A percentile compares a stretch with the other conserved stretches of the same genome.
These are phyloP conservation scores for Hemileccinum hortonii DNA, from an alignment of 1,284 basidiomycete genomes.

Conservation along the genomic window DNA sequence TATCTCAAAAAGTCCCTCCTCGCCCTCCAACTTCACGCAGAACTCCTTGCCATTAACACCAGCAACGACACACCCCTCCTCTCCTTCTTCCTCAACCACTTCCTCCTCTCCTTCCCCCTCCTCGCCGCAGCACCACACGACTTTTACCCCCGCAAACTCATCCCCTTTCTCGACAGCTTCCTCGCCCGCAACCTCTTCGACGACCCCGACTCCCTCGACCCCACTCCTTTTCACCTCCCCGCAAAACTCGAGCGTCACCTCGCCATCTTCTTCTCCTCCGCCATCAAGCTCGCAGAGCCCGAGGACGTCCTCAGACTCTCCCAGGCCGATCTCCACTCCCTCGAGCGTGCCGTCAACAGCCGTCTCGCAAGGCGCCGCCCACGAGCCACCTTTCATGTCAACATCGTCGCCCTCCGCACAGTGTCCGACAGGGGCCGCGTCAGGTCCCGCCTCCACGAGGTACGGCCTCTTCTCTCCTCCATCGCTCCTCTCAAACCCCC, in stretches of 20 bases:
- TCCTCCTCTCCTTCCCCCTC: constrained; percentile 91
- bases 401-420: constrained; percentile 82
- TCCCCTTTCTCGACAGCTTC: constrained; percentile 85
- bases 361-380: constrained; percentile 50
- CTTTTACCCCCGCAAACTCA: constrained; percentile 90
- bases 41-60: constrained; percentile 59
- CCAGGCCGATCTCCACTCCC: constrained; percentile 74
- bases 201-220: constrained; percentile 48
- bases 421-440: constrained; percentile 82
- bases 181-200: constrained; percentile 78
- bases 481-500: constrained; percentile 6
- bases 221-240: constrained; percentile 59
- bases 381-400: constrained; percentile 75
- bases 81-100: constrained; percentile 87
- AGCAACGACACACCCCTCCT: constrained; percentile 55
- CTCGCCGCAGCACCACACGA: constrained; percentile 80
- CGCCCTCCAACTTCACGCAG: constrained; percentile 76
- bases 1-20: constrained; percentile 96
- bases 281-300: constrained; percentile 75
- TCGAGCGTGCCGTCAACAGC: constrained; percentile 67
- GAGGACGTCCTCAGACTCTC: constrained; percentile 89
- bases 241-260: constrained; percentile 82
- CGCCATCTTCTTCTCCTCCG: constrained; percentile 76
- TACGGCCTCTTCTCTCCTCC: constrained; percentile 33
- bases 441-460: constrained; percentile 82